A percentile compares a stretch with the other conserved stretches of the same genome.
Evolutionary conservation across 305 asterid species (phyloP).

Genomic region (Fraxinus platypoda): DNA sequence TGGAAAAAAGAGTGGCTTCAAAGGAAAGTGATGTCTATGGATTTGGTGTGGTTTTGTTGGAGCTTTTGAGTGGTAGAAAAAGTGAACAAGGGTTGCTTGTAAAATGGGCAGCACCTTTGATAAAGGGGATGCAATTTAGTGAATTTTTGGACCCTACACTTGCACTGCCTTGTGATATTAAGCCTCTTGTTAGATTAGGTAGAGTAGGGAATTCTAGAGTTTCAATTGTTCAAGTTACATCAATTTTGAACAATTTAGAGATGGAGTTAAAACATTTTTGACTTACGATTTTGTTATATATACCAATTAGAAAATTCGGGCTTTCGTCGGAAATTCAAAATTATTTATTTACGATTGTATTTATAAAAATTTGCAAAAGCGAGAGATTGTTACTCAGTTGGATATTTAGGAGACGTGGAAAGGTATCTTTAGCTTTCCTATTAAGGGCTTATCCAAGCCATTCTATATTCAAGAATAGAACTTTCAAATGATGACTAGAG

Average conservation of each 20-base stretch:
- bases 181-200: constrained; percentile 54
- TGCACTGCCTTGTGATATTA: constrained; percentile 39
- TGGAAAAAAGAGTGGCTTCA: constrained; percentile 36
- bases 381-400: background rate
- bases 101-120: constrained; percentile 74
- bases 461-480: background rate
- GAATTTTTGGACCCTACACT: constrained; percentile 69
- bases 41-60: constrained; percentile 74
- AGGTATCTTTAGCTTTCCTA: background rate
- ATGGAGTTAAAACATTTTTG: constrained; percentile 19
- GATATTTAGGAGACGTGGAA: background rate
- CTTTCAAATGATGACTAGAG: background rate
- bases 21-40: constrained; percentile 85
- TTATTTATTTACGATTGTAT: background rate
- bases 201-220: constrained; percentile 72
- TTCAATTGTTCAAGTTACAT: constrained; percentile 48
- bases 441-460: background rate
- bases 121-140: constrained; percentile 45
- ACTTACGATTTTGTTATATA: background rate
- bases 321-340: background rate
- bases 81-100: constrained; percentile 49
- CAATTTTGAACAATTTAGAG: constrained; percentile 56
- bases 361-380: background rate
- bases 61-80: constrained; percentile 72
- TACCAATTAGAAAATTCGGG: background rate